Evolutionary conservation across 2,329 filamentous ascomycete genomes (phyloP).

Genomic region (Hymenoscyphus fructigenus): DNA sequence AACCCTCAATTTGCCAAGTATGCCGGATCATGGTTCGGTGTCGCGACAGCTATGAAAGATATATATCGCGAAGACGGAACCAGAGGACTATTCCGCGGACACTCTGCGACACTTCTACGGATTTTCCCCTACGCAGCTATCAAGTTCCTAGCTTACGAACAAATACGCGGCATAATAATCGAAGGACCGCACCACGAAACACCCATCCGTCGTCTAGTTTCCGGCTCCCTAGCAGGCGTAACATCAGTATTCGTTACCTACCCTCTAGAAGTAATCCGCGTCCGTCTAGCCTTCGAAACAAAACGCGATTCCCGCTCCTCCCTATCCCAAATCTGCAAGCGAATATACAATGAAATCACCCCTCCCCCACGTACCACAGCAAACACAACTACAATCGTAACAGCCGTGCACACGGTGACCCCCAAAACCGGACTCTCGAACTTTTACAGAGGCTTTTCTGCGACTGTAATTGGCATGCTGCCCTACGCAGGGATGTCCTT

Average conservation of each 20-base stretch:
- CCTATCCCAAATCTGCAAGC: conserved; percentile 72
- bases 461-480: conserved; percentile 90
- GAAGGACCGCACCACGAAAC: conserved; percentile 73
- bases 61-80: conserved; percentile 76
- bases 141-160: conserved; percentile 97
- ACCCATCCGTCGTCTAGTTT: conserved; percentile 69
- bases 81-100: conserved; percentile 82
- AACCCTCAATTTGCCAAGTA: conserved; percentile 95
- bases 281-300: conserved; percentile 93
- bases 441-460: conserved; percentile 92
- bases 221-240: conserved; percentile 75
- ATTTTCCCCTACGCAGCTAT: conserved; percentile 98
- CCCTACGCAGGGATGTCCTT: conserved; percentile 96
- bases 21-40: conserved; percentile 81
- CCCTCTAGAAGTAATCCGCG: conserved; percentile 87
- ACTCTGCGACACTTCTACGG: conserved; percentile 88
- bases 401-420: conserved; percentile 50
- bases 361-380: conserved; percentile 40
- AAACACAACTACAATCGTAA: conserved; percentile 41
- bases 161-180: conserved; percentile 81
- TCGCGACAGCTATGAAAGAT: conserved; percentile 76
- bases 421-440: conserved; percentile 74
- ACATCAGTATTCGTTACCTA: conserved; percentile 96
- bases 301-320: conserved; percentile 69
- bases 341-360: conserved; percentile 80